Conservation (phyloP, 352 stramenopile species). For the Phytophthora rubi region DNA sequence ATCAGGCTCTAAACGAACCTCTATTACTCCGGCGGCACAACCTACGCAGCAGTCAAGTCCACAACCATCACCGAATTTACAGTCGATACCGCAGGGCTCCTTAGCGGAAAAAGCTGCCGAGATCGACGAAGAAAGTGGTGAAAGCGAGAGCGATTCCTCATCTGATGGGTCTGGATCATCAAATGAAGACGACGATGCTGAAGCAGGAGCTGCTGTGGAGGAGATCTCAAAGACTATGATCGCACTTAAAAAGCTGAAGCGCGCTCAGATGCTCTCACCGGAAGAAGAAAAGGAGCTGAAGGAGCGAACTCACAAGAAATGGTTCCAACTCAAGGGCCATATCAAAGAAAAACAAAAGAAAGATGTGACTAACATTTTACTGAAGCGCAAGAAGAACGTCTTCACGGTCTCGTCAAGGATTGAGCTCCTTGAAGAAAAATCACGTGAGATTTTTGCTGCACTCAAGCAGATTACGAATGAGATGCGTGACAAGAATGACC, state of each 20-base stretch:
- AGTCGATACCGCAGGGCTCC: background rate
- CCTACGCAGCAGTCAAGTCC: background rate
- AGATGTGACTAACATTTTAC: slow-evolving; percentile 71
- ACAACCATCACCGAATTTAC: background rate
- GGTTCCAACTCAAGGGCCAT: slow-evolving; percentile 75
- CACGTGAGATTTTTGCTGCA: slow-evolving; percentile 62
- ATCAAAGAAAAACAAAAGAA: slow-evolving; percentile 84
- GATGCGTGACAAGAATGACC: slow-evolving; percentile 62
- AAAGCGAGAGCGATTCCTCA: slow-evolving; percentile 20
- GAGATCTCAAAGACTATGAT: slow-evolving; percentile 66
- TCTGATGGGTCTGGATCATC: slow-evolving; percentile 13
- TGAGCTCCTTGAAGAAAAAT: slow-evolving; percentile 78
- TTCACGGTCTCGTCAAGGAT: slow-evolving; percentile 80
- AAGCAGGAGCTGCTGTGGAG: slow-evolving; percentile 28
- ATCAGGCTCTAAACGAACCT: slow-evolving; percentile 14
- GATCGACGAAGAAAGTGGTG: slow-evolving; percentile 14
- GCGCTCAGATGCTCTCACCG: slow-evolving; percentile 58
- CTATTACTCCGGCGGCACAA: background rate
- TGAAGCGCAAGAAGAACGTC: slow-evolving; percentile 84
- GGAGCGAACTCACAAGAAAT: slow-evolving; percentile 67
- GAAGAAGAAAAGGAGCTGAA: slow-evolving; percentile 73
- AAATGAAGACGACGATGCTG: slow-evolving; percentile 22
- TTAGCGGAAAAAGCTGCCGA: background rate
- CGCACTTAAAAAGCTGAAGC: slow-evolving; percentile 72
- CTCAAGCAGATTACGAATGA: slow-evolving; percentile 71